Evolutionary conservation across 495 filamentous ascomycete genomes (phyloP), one percentile per base, ranked within the genome.

Genomic region (Bacidia rubella): DNA sequence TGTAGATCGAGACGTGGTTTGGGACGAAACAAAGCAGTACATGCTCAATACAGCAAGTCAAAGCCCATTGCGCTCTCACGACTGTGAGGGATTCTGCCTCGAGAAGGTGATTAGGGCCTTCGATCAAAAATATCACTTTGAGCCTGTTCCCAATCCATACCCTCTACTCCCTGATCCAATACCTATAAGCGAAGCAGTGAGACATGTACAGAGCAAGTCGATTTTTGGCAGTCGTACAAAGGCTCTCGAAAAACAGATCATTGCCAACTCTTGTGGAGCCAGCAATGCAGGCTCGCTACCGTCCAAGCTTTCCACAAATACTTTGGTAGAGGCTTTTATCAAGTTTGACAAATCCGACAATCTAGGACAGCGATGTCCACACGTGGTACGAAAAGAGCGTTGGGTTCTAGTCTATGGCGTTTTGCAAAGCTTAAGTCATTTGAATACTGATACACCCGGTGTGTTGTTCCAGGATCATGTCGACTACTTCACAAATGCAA

Each of bases 391-490:
- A 2, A 73, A 74, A 26, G 79, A 76, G 27, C 75, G 84, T 29
- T 88, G 84, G 84, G 68, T 85, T 2, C 63, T 87, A 11, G 71
- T 88, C 24, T 87, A 87, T 61, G 74, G 78, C 24, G 68, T 82
- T 9, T 64, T 88, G 26, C 84, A 88, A 61, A 76, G 72, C 0
- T 68, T 86, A 2, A 79, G 80, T 1, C 73, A 70, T 42, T 69
- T 85, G 32, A 73, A 79, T 7, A 80, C 82, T 26, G 82, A 85
- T 55, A 67, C 75, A 2, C 76, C 76, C 3, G 68, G 72, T 20
- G 65, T 82, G 2, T 69, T 70, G 1, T 81, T 76, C 59, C 71
- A 66, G 7, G 71, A 76, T 1, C 70, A 70, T 10, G 79, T 83
- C 1, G 52, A 68, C n/a, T 85, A 86, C 60, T 80, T 83, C 59